These are phyloP conservation scores for Amphichorda felina DNA, from an alignment of 2,329 filamentous ascomycete genomes.

Conservation along the genomic window DNA sequence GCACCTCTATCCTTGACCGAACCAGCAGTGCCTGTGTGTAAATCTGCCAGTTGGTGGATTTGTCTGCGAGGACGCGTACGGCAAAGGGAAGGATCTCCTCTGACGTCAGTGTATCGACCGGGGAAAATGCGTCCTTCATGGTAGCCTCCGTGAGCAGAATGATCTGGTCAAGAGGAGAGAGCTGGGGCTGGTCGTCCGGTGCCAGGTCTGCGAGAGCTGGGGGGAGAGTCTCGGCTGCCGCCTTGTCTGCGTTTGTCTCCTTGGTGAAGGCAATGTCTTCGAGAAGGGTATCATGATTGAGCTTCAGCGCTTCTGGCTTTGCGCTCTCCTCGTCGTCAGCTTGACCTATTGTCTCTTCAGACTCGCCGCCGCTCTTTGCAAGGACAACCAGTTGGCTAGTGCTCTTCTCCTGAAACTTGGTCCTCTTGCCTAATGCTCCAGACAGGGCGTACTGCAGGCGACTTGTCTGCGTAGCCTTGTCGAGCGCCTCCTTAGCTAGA, in stretches of 20 bases:
- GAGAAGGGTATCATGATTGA: slow-evolving; percentile 89
- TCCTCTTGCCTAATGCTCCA: slow-evolving; percentile 76
- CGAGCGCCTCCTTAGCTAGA: slow-evolving; percentile 60
- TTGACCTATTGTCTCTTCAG: slow-evolving; percentile 7
- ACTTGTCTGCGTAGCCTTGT: slow-evolving; percentile 53
- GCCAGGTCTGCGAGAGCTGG: slow-evolving; percentile 50
- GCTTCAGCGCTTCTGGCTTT: slow-evolving; percentile 56
- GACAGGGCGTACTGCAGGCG: slow-evolving; percentile 73
- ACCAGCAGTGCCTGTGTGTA: slow-evolving; percentile 91
- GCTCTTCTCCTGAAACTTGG: slow-evolving; percentile 66
- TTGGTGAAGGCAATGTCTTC: slow-evolving; percentile 75
- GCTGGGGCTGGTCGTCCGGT: slow-evolving; percentile 69
- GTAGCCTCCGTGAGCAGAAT: slow-evolving; percentile 81
- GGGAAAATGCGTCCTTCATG: slow-evolving; percentile 77
- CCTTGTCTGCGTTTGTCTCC: slow-evolving; percentile 23
- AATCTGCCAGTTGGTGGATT: slow-evolving; percentile 93
- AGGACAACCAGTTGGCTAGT: slow-evolving; percentile 85
- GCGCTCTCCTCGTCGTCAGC: slow-evolving; percentile 11
- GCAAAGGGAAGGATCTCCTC: slow-evolving; percentile 92
- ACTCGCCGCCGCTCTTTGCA: slow-evolving; percentile 54
- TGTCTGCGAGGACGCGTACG: slow-evolving; percentile 73
- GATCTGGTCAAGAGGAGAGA: slow-evolving; percentile 77
- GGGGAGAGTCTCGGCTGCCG: slow-evolving; percentile 36
- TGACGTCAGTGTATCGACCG: slow-evolving; percentile 73
- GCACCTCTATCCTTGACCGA: slow-evolving; percentile 79